phyloP scores from a whole-genome alignment of 2,329 filamentous ascomycete genomes.

The Apiospora marii region DNA sequence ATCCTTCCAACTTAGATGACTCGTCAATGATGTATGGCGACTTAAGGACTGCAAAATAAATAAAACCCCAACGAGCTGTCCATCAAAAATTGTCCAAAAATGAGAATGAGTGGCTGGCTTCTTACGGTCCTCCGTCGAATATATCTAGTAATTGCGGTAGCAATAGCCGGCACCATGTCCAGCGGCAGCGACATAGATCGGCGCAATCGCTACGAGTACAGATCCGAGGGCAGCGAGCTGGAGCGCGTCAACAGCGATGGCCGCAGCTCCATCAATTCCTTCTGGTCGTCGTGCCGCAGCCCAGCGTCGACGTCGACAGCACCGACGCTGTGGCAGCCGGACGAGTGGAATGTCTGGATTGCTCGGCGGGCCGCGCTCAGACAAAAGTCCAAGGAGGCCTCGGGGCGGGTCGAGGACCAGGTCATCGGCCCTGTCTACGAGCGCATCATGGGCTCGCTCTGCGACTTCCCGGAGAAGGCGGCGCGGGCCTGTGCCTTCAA shows the following conservation, averaged over 20 bases:
- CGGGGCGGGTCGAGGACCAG: conserved; percentile 1
- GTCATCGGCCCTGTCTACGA: conserved; percentile 18
- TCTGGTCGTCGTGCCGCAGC: neutral
- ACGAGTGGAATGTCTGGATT: conserved; percentile 6
- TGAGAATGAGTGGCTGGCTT: neutral
- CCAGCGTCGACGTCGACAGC: neutral
- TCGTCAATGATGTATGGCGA: neutral
- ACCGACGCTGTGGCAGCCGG: conserved; percentile 16
- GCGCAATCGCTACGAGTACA: neutral
- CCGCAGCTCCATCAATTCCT: neutral
- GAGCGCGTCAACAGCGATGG: conserved; percentile 9
- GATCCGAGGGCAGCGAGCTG: neutral
- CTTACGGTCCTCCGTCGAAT: neutral
- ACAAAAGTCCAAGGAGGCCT: conserved; percentile 7
- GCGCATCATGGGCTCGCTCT: conserved; percentile 16
- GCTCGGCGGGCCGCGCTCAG: neutral
- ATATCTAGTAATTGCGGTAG: neutral
- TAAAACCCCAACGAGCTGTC: neutral
- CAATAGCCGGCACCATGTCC: conserved; percentile 1
- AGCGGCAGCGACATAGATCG: conserved; percentile 6
- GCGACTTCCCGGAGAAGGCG: conserved; percentile 19
- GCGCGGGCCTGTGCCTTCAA: neutral
- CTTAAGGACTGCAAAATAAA: neutral
- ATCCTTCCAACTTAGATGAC: conserved; percentile 10
- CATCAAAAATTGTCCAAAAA: neutral